Conservation (phyloP, 73 alveolate genomes). For the Paramecium octaurelia region DNA sequence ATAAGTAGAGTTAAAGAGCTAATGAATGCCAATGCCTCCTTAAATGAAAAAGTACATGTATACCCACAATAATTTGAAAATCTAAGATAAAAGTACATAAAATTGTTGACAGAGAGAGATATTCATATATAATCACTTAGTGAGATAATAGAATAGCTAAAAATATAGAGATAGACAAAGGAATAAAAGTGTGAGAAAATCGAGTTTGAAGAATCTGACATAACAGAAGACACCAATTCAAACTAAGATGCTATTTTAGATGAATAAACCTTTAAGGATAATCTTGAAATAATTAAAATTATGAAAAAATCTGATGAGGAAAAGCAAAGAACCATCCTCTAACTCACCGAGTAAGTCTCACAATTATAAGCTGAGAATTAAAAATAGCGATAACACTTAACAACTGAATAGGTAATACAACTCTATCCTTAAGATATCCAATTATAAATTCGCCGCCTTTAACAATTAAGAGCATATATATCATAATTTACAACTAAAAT, state of each 20-base stretch:
- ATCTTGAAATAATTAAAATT: neutral
- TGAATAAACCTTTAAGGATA: neutral
- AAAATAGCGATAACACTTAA: neutral
- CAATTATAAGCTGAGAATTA: neutral
- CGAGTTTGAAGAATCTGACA: neutral
- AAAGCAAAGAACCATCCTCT: neutral
- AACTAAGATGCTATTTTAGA: neutral
- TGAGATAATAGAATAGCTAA: neutral
- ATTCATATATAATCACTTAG: neutral
- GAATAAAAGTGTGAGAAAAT: neutral
- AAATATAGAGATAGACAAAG: neutral
- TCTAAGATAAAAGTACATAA: neutral
- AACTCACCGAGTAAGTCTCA: neutral
- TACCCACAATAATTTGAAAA: neutral
- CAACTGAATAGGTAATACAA: neutral
- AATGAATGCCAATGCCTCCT: neutral
- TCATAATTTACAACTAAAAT: neutral
- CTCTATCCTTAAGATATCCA: neutral
- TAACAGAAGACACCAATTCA: neutral
- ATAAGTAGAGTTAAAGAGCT: neutral
- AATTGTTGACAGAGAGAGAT: neutral
- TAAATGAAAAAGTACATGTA: neutral
- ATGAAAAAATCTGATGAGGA: neutral
- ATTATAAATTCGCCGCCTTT: neutral
- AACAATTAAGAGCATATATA: neutral